These are phyloP conservation scores for Cytospora piceae DNA, from an alignment of 2,329 filamentous ascomycete species.

Conservation along the genomic window DNA sequence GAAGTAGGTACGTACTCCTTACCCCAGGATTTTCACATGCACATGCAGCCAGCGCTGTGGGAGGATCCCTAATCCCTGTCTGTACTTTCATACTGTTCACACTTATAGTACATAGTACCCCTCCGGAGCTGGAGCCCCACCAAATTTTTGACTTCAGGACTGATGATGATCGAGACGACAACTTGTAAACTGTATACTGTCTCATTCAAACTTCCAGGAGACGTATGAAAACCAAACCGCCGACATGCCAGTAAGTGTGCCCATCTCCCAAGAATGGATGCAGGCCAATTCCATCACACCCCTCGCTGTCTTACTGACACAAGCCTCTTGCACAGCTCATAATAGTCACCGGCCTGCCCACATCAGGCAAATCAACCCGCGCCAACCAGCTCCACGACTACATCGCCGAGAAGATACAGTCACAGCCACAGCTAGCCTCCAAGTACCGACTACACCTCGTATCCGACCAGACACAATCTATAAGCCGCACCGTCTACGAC, in stretches of 20 bases:
- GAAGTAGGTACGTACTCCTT: neutral
- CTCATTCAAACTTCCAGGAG: neutral
- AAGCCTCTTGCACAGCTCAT: constrained; percentile 56
- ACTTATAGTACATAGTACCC: neutral
- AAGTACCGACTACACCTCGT: constrained; percentile 73
- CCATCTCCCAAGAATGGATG: neutral
- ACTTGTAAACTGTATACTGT: constrained; percentile 3
- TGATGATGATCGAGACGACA: neutral
- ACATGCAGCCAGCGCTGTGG: too few species aligned
- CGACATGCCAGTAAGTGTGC: constrained; percentile 30
- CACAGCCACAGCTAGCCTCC: constrained; percentile 35
- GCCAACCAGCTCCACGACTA: constrained; percentile 68
- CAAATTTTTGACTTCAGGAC: constrained; percentile 16
- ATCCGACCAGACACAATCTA: constrained; percentile 71
- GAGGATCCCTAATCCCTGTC: neutral
- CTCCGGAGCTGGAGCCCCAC: constrained; percentile 13
- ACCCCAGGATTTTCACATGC: neutral
- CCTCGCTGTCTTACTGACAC: constrained; percentile 1
- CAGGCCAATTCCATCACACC: neutral
- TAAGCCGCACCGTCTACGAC: constrained; percentile 73
- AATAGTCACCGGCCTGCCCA: constrained; percentile 68
- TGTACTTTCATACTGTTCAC: neutral
- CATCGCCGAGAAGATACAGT: constrained; percentile 61
- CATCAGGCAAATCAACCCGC: constrained; percentile 70
- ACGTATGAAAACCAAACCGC: constrained; percentile 1